Percentiles rank a stretch among this genome's conserved stretches.
Evolutionary conservation across 148 eudicot genomes (phyloP).

Genomic region (Silene latifolia): DNA sequence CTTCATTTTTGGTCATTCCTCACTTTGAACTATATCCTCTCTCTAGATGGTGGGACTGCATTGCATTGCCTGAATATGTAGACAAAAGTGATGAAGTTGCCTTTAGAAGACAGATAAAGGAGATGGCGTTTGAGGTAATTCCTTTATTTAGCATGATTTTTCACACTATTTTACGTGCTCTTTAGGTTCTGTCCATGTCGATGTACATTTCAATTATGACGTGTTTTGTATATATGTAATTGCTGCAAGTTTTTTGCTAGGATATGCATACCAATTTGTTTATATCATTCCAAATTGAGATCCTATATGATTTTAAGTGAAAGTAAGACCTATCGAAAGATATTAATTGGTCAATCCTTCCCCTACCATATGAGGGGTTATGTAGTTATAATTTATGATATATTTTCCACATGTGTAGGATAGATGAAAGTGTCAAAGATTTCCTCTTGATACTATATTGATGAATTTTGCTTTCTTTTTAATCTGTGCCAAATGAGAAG

Average conservation of each 20-base stretch:
- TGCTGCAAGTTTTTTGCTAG: not conserved
- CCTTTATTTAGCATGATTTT: not conserved
- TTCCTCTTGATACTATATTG: no score
- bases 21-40: slow-evolving; percentile 15
- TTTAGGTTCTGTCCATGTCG: not conserved
- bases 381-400: no score
- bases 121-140: slow-evolving; percentile 71
- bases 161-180: not conserved
- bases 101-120: slow-evolving; percentile 74
- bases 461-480: no score
- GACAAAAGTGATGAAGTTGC: slow-evolving; percentile 55
- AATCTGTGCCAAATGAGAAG: no score
- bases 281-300: not conserved
- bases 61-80: slow-evolving; percentile 85
- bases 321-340: no score
- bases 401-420: no score
- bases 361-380: no score
- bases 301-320: no score
- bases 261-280: not conserved
- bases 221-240: not conserved
- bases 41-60: slow-evolving; percentile 96
- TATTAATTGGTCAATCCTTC: no score
- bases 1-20: not conserved
- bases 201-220: not conserved
- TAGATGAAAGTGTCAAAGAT: no score